Conservation (phyloP, 805 yeast genomes). For the Nematodospora valgi region DNA sequence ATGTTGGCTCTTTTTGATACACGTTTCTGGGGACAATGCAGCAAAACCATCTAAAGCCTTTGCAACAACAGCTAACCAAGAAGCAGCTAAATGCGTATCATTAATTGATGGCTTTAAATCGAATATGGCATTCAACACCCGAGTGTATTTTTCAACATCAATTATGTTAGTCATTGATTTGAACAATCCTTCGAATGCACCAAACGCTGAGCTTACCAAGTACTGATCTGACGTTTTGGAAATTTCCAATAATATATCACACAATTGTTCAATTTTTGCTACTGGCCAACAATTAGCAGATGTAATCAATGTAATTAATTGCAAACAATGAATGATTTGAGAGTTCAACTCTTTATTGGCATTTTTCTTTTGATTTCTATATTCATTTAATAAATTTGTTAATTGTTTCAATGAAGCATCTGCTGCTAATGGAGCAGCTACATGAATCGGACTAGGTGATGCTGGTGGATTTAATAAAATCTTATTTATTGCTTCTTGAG, state of each 20-base stretch:
- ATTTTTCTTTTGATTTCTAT: constrained; percentile 20
- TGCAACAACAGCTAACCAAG: constrained; percentile 94
- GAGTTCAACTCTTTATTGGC: constrained; percentile 51
- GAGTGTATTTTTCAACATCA: constrained; percentile 60
- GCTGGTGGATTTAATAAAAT: constrained; percentile 67
- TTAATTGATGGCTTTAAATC: constrained; percentile 77
- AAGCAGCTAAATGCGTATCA: constrained; percentile 83
- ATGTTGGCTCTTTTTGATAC: constrained; percentile 54
- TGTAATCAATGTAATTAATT: constrained; percentile 68
- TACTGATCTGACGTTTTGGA: constrained; percentile 83
- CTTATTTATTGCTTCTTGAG: constrained; percentile 78
- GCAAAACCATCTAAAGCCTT: constrained; percentile 56
- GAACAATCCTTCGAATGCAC: constrained; percentile 79
- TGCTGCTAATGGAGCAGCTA: constrained; percentile 68
- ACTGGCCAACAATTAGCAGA: constrained; percentile 82
- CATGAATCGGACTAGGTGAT: constrained; percentile 75
- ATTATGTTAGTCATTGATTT: constrained; percentile 57
- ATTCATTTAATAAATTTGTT: constrained; percentile 39
- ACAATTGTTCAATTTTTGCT: constrained; percentile 61
- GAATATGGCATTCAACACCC: constrained; percentile 66
- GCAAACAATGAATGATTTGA: constrained; percentile 69
- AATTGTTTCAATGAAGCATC: constrained; percentile 62
- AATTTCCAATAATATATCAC: constrained; percentile 71
- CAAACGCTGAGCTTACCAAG: constrained; percentile 76
- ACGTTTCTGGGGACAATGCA: constrained; percentile 33